phyloP scores from a whole-genome alignment of 768 basidiomycete genomes.

The Phylloporus sp. region DNA sequence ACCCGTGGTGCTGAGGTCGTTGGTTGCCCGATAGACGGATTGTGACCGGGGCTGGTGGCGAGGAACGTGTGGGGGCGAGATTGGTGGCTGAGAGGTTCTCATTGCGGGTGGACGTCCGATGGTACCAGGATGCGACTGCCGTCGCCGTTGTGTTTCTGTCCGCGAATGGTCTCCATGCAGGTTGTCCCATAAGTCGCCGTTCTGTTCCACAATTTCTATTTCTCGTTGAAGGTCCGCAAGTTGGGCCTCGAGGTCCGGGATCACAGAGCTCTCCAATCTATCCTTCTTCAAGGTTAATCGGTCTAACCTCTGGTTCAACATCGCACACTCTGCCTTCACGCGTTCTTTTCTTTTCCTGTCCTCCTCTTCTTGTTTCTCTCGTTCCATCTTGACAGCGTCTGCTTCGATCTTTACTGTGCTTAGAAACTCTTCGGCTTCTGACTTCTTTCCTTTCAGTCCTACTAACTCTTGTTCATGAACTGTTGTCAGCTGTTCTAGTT shows the following conservation, averaged over 20 bases:
- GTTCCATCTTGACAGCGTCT: slow-evolving; percentile 40
- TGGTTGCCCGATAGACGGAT: slow-evolving; percentile 19
- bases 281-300: slow-evolving; percentile 62
- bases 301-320: slow-evolving; percentile 61
- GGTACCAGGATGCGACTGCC: slow-evolving; percentile 27
- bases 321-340: slow-evolving; percentile 54
- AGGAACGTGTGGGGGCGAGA: slow-evolving; percentile 26
- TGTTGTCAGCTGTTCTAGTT: slow-evolving; percentile 38
- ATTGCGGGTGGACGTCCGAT: slow-evolving; percentile 23
- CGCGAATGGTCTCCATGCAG: slow-evolving; percentile 12
- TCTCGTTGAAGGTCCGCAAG: slow-evolving; percentile 57
- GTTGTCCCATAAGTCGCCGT: slow-evolving; percentile 15
- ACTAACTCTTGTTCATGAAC: slow-evolving; percentile 41
- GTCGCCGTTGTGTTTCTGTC: slow-evolving; percentile 21
- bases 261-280: slow-evolving; percentile 52
- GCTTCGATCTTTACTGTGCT: slow-evolving; percentile 41
- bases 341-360: slow-evolving; percentile 53
- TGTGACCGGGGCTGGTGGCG: slow-evolving; percentile 28
- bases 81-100: slow-evolving; percentile 11
- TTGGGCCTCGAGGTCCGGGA: slow-evolving; percentile 68
- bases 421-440: slow-evolving; percentile 40
- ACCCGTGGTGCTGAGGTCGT: slow-evolving; percentile 12
- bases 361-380: slow-evolving; percentile 46
- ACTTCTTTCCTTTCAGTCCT: slow-evolving; percentile 38
- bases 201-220: slow-evolving; percentile 41